Percentiles rank a stretch among this genome's conserved stretches.
Evolutionary conservation across 768 basidiomycete species (phyloP).

Genomic region (Tylopilus plumbeoviolaceoides): DNA sequence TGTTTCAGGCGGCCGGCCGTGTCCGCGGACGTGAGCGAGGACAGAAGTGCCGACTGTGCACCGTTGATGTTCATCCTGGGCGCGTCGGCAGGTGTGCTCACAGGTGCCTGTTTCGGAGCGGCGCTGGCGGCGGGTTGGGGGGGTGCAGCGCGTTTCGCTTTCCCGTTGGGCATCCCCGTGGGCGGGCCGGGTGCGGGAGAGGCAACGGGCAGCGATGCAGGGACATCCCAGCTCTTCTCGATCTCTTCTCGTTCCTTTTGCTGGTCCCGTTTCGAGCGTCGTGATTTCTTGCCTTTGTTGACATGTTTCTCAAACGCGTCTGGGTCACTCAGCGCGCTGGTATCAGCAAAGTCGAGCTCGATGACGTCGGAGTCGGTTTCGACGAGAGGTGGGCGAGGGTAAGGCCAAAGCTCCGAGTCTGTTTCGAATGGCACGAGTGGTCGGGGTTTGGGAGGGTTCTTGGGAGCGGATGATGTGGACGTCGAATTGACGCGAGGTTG

Average conservation of each 20-base stretch:
- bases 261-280: conserved; percentile 32
- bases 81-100: neutral
- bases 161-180: conserved; percentile 23
- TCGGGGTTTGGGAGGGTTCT: conserved; percentile 28
- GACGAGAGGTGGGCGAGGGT: conserved; percentile 46
- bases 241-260: conserved; percentile 44
- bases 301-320: conserved; percentile 44
- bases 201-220: conserved; percentile 24
- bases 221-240: conserved; percentile 62
- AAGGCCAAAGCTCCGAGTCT: conserved; percentile 70
- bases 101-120: conserved; percentile 2
- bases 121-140: conserved; percentile 1
- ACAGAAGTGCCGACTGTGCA: conserved; percentile 21
- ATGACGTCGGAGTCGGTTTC: conserved; percentile 54
- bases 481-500: conserved; percentile 6
- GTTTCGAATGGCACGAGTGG: conserved; percentile 58
- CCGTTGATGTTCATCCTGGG: conserved; percentile 19
- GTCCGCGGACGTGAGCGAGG: conserved; percentile 22
- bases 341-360: conserved; percentile 74
- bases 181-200: conserved; percentile 12
- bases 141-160: conserved; percentile 13
- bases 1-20: conserved; percentile 12
- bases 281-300: conserved; percentile 24
- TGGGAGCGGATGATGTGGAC: conserved; percentile 11
- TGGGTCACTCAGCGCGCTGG: conserved; percentile 66